A percentile compares a stretch with the other conserved stretches of the same genome.
Evolutionary conservation across 139 green algal genomes (phyloP).

Genomic region (Coelastrella sp.): DNA sequence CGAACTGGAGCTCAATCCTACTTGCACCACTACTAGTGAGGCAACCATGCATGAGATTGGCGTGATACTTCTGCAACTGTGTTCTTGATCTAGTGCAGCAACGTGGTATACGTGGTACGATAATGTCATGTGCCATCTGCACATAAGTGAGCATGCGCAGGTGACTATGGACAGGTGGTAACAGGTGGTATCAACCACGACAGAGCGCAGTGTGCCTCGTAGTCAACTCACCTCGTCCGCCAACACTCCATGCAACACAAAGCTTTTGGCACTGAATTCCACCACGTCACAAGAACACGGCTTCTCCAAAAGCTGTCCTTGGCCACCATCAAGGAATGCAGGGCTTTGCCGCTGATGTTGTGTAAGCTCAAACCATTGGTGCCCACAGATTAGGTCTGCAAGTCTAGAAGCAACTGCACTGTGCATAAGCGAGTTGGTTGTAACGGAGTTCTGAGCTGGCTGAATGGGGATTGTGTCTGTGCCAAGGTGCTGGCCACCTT

Average conservation of each 20-base stretch:
- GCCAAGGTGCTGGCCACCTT: neutral
- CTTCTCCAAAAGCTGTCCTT: neutral
- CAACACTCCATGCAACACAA: conserved; percentile 49
- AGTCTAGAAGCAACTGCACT: conserved; percentile 5
- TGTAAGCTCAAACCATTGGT: neutral
- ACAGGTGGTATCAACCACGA: too few species aligned
- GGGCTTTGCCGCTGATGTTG: conserved; percentile 15
- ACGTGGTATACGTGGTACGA: too few species aligned
- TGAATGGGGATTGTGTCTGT: neutral
- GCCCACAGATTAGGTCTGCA: neutral
- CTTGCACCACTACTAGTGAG: too few species aligned
- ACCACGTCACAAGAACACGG: neutral
- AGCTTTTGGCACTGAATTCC: conserved; percentile 42
- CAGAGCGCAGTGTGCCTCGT: too few species aligned
- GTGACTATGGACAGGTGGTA: neutral
- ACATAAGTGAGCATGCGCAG: too few species aligned
- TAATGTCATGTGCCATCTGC: too few species aligned
- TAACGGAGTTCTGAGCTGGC: neutral
- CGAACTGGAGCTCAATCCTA: too few species aligned
- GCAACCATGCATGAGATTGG: too few species aligned
- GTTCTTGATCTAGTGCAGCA: too few species aligned
- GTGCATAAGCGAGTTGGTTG: neutral
- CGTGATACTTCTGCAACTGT: too few species aligned
- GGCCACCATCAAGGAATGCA: neutral
- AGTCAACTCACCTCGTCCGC: conserved; percentile 39